phyloP scores from a whole-genome alignment of 2,329 filamentous ascomycete genomes.

The Epichloe sylvatica region DNA sequence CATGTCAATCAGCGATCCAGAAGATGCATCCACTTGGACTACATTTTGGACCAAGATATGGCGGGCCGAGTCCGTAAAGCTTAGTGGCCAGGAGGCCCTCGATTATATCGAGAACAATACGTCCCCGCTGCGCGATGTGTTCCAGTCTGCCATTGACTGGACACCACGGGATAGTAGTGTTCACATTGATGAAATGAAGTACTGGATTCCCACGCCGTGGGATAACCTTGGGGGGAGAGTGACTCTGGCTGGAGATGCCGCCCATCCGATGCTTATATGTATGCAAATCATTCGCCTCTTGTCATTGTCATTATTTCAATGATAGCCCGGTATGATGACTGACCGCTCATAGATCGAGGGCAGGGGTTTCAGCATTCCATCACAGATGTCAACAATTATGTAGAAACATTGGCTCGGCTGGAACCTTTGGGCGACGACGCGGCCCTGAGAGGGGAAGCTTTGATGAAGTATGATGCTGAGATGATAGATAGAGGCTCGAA shows the following conservation, averaged over 20 bases:
- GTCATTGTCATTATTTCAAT: not conserved
- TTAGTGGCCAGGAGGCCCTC: conserved; percentile 24
- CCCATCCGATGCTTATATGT: conserved; percentile 32
- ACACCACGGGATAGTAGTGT: conserved; percentile 18
- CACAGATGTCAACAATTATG: conserved; percentile 24
- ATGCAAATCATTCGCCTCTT: conserved; percentile 4
- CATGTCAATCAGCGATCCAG: conserved; percentile 11
- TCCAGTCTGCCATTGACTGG: conserved; percentile 21
- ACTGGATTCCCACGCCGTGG: conserved; percentile 21
- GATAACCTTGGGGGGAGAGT: conserved; percentile 18
- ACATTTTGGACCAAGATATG: conserved; percentile 24
- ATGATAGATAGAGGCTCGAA: conserved; percentile 19
- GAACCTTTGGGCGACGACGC: conserved; percentile 3
- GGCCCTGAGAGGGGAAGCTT: conserved; percentile 7
- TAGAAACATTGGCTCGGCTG: conserved; percentile 18
- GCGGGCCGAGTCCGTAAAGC: conserved; percentile 12
- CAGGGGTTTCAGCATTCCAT: conserved; percentile 32
- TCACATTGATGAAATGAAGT: conserved; percentile 22
- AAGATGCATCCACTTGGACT: conserved; percentile 17
- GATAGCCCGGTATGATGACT: not conserved
- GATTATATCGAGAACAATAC: conserved; percentile 16
- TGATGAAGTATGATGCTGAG: conserved; percentile 19
- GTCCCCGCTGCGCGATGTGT: conserved; percentile 15
- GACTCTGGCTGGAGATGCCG: conserved; percentile 26
- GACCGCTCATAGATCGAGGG: conserved; percentile 22